phyloP scores from a whole-genome alignment of 2,329 filamentous ascomycete species.

The Sordariomycetes sp. region DNA sequence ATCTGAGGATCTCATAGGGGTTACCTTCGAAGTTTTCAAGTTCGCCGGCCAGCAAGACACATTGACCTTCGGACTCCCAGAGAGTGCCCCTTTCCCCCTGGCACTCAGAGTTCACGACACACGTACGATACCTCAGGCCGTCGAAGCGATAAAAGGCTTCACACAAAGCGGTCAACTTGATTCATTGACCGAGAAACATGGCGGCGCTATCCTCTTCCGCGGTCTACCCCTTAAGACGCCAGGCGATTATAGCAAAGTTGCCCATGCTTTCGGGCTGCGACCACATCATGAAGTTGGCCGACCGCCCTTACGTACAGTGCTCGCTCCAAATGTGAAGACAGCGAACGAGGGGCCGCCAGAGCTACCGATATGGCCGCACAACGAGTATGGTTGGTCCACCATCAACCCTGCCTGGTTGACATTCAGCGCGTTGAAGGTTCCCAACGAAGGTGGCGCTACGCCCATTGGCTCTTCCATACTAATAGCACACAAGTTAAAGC shows the following conservation, averaged over 20 bases:
- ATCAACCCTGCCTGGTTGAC: slow-evolving; percentile 25
- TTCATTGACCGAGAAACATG: slow-evolving; percentile 17
- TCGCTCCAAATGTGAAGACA: slow-evolving; percentile 24
- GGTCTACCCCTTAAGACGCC: slow-evolving; percentile 19
- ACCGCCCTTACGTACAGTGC: slow-evolving; percentile 18
- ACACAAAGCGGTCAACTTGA: too few species aligned
- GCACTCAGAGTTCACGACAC: too few species aligned
- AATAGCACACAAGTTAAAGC: slow-evolving; percentile 14
- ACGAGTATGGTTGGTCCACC: slow-evolving; percentile 26
- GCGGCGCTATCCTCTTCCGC: slow-evolving; percentile 21
- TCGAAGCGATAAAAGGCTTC: too few species aligned
- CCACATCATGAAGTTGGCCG: slow-evolving; percentile 23
- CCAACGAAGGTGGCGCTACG: slow-evolving; percentile 20
- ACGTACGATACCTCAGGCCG: too few species aligned
- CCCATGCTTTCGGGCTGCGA: slow-evolving; percentile 22
- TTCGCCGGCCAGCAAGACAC: too few species aligned
- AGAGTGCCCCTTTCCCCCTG: too few species aligned
- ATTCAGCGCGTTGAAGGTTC: slow-evolving; percentile 15
- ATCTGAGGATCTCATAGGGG: too few species aligned
- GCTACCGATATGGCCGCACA: slow-evolving; percentile 28
- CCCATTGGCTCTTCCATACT: slow-evolving; percentile 20
- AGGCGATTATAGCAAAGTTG: slow-evolving; percentile 21
- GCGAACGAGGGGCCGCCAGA: slow-evolving; percentile 25
- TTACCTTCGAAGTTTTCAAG: too few species aligned
- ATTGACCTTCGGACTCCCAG: too few species aligned